Evolutionary conservation across 805 yeast genomes (phyloP), one percentile per base, ranked within the genome.

Genomic region (Metschnikowia arizonensis): DNA sequence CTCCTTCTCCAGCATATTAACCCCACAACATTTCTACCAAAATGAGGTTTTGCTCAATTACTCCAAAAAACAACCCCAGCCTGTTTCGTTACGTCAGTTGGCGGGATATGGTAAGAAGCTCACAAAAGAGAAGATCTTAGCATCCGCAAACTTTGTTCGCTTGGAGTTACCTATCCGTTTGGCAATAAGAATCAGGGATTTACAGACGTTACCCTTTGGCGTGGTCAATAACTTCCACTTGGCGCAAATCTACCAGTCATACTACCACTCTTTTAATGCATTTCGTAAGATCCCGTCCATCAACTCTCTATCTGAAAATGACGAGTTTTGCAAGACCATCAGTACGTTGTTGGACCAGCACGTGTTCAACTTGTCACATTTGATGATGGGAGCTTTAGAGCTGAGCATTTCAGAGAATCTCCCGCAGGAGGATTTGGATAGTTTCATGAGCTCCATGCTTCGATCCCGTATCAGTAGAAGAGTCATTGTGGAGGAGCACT

Each of bases 301-400:
- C 49, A 71, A 73, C 24, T 79, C 85, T 0, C 63, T 88, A 30
- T 81, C 83, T 31, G 96, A 88, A 44, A 91, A 91, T 60, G 82
- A 78, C 33, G 65, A 65, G 52, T 90, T 91, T 62, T 83, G 95
- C 59, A 69, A 70, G 21, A 75, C 80, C 43, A 67, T 90, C 45
- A 73, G 78, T 23, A 70, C 75, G 26, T 76, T 89, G 50, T 68
- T 91, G 53, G 88, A 84, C 62, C 85, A 82, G 56, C 96, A 91
- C 65, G 74, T 88, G 40, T 69, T 84, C 44, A 86, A 88, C 50
- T 72, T 91, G 48, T 93, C 97, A 1, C 91, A 90, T 61, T 70
- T 90, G 48, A 85, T 91, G 73, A 86, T 89, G 89, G 98, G 98
- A 1, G 88, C 95, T 1, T 68, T 89, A 38, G 97, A 91, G 57